phyloP scores from a whole-genome alignment of 1,284 basidiomycete species.

The Papiliotrema flavescens region DNA sequence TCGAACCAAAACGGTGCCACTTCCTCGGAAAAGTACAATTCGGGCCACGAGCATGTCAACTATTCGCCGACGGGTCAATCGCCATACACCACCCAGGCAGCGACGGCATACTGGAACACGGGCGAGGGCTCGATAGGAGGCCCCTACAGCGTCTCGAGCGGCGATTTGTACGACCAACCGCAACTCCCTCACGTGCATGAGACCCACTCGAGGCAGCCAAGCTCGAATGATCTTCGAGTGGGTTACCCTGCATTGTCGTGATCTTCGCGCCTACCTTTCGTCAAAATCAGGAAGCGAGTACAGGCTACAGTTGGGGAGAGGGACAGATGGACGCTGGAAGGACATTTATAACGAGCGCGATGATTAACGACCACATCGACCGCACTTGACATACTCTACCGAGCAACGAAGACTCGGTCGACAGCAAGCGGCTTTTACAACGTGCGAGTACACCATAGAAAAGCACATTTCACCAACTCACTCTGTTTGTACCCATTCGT shows the following conservation, averaged over 20 bases:
- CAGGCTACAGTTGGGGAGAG: no score
- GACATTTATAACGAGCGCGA: no score
- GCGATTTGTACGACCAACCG: constrained; percentile 8
- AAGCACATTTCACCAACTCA: no score
- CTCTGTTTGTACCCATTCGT: no score
- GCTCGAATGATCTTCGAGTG: constrained; percentile 29
- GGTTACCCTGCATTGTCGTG: constrained; percentile 16
- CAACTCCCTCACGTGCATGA: constrained; percentile 32
- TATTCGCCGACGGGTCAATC: background rate
- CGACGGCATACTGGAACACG: background rate
- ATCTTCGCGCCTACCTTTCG: no score
- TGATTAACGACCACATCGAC: no score
- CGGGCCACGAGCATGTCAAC: background rate
- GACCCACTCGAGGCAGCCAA: constrained; percentile 19
- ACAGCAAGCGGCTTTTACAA: no score
- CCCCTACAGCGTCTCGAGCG: constrained; percentile 3
- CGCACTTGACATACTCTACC: no score
- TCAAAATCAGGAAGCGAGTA: no score
- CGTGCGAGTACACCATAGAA: no score
- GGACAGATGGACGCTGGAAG: no score
- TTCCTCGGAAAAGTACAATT: background rate
- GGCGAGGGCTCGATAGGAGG: background rate
- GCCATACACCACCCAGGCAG: background rate
- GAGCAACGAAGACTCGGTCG: no score
- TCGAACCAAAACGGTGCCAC: background rate